Evolutionary conservation across 768 basidiomycete species (phyloP).

Genomic region (Leccinum ochraceum): DNA sequence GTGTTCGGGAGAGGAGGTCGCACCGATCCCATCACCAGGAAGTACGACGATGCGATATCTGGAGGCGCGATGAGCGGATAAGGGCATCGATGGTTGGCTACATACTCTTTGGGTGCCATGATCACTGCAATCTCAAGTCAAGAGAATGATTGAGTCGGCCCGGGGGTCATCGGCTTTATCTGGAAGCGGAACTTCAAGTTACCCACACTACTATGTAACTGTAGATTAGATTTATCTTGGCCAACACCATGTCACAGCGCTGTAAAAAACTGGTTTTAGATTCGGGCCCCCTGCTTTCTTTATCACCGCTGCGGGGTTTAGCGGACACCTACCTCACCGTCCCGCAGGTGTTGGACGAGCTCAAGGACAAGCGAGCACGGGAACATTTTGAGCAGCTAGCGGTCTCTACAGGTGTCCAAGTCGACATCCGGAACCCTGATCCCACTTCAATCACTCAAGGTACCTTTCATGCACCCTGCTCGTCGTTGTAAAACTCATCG

Average conservation of each 20-base stretch:
- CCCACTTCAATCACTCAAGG: conserved; percentile 66
- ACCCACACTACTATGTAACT: neutral
- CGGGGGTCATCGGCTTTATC: neutral
- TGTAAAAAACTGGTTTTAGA: conserved; percentile 88
- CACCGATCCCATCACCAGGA: conserved; percentile 97
- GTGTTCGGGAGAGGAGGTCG: conserved; percentile 13
- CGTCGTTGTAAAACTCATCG: conserved; percentile 15
- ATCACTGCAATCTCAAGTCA: neutral
- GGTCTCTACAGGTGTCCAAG: conserved; percentile 71
- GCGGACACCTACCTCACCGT: conserved; percentile 86
- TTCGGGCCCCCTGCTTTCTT: conserved; percentile 88
- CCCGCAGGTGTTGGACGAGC: conserved; percentile 86
- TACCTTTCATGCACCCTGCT: conserved; percentile 30
- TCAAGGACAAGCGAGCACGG: conserved; percentile 85
- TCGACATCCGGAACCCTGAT: conserved; percentile 71
- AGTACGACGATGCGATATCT: conserved; percentile 90
- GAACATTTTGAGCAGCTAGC: conserved; percentile 84
- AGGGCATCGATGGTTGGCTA: conserved; percentile 13
- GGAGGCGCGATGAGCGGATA: conserved; percentile 4
- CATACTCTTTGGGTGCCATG: conserved; percentile 50
- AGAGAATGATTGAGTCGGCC: neutral
- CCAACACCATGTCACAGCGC: conserved; percentile 38
- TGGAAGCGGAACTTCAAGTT: neutral
- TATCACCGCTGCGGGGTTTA: conserved; percentile 86
- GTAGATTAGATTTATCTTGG: conserved; percentile 8